Evolutionary conservation across 2,329 filamentous ascomycete genomes (phyloP).

Genomic region (Aspergillus sp.): DNA sequence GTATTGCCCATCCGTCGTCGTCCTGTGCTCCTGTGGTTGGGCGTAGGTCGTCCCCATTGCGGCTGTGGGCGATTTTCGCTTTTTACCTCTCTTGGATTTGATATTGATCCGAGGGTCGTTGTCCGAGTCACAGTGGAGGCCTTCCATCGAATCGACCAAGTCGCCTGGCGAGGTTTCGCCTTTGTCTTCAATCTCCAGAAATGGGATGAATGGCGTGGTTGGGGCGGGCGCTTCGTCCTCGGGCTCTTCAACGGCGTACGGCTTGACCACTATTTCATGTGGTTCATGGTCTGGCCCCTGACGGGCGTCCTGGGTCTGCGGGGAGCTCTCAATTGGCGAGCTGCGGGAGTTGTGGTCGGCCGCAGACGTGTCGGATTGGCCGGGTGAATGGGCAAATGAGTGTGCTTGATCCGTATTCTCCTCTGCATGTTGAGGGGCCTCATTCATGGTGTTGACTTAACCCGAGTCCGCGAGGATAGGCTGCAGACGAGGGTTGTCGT

Average conservation of each 20-base stretch:
- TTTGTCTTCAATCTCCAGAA: not conserved
- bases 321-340: not conserved
- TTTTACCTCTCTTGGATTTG: conserved; percentile 29
- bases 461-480: not conserved
- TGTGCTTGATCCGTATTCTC: not conserved
- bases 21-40: not conserved
- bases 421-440: not conserved
- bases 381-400: too few species aligned
- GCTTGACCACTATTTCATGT: conserved; percentile 32
- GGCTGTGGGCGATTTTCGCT: conserved; percentile 31
- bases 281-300: not conserved
- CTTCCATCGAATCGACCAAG: conserved; percentile 33
- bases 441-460: not conserved
- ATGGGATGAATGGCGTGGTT: not conserved
- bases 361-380: not conserved
- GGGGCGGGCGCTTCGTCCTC: conserved; percentile 23
- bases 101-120: conserved; percentile 6
- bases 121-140: conserved; percentile 29
- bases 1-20: conserved; percentile 10
- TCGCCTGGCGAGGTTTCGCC: conserved; percentile 26
- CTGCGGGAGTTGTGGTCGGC: not conserved
- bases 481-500: too few species aligned
- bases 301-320: conserved; percentile 2
- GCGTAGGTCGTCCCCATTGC: conserved; percentile 12
- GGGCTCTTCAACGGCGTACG: conserved; percentile 41